A percentile compares a stretch with the other conserved stretches of the same genome.
Conservation (phyloP, 1,284 basidiomycete genomes). For the Abortiporus biennis region DNA sequence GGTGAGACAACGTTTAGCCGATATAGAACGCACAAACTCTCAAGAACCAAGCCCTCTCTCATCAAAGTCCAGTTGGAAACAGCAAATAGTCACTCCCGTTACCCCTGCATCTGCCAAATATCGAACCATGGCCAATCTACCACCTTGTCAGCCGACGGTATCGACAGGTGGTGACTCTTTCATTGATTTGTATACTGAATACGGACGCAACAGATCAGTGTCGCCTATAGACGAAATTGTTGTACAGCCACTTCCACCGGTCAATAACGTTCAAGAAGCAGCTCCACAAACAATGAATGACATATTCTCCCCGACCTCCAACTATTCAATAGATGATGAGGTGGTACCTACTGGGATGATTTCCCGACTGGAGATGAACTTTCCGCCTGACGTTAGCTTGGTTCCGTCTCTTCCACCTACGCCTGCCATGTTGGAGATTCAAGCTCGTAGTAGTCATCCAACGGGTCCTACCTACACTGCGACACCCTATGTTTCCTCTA, state of each 20-base stretch:
- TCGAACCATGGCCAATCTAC: neutral
- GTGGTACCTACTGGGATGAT: too few species aligned
- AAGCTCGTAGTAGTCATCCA: too few species aligned
- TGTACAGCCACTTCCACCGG: too few species aligned
- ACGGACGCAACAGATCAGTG: neutral
- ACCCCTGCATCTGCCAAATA: constrained; percentile 3
- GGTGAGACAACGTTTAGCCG: constrained; percentile 45
- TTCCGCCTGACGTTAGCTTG: too few species aligned
- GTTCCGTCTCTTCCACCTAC: too few species aligned
- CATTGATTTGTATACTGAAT: constrained; percentile 16
- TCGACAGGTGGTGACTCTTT: constrained; percentile 17
- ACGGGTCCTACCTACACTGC: too few species aligned
- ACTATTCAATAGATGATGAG: constrained; percentile 14
- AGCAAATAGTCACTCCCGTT: constrained; percentile 10
- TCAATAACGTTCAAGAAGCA: too few species aligned
- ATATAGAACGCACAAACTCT: constrained; percentile 31
- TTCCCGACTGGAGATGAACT: too few species aligned
- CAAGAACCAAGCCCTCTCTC: neutral
- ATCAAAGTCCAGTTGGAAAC: constrained; percentile 12
- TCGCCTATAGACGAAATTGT: too few species aligned
- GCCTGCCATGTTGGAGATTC: too few species aligned
- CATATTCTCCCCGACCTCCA: constrained; percentile 18
- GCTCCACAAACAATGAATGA: neutral
- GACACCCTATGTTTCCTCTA: too few species aligned
- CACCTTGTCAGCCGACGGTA: constrained; percentile 14